Evolutionary conservation across 805 yeast genomes (phyloP).

Genomic region (fission yeast (Schizosaccharomyces pombe)): DNA sequence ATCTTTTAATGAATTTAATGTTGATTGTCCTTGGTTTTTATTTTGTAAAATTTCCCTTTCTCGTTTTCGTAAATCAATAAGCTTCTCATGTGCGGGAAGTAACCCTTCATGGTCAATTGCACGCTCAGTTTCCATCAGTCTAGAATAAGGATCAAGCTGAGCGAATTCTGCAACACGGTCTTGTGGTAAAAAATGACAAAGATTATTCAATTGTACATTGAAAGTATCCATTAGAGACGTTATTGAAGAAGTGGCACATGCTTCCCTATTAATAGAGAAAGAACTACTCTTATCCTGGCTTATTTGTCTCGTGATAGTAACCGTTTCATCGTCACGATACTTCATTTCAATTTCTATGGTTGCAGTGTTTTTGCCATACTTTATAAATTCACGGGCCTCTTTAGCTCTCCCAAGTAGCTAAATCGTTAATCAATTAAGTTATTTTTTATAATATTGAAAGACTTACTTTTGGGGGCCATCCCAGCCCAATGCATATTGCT

Average conservation of each 20-base stretch:
- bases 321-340: constrained; percentile 13
- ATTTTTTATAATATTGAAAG: constrained; percentile 2
- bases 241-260: constrained; percentile 17
- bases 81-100: constrained; percentile 29
- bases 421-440: constrained; percentile 10
- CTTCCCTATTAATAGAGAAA: neutral
- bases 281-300: constrained; percentile 14
- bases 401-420: constrained; percentile 39
- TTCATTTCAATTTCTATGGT: constrained; percentile 28
- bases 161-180: constrained; percentile 89
- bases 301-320: constrained; percentile 17
- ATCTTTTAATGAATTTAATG: constrained; percentile 15
- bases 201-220: constrained; percentile 69
- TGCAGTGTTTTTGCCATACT: constrained; percentile 31
- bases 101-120: constrained; percentile 47
- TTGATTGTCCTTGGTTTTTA: constrained; percentile 14
- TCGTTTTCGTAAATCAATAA: constrained; percentile 28
- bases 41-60: constrained; percentile 13
- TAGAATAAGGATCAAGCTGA: constrained; percentile 45
- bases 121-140: constrained; percentile 55
- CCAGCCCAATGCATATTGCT: constrained; percentile 74
- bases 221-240: constrained; percentile 21
- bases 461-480: constrained; percentile 38
- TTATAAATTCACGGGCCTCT: constrained; percentile 43
- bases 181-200: constrained; percentile 88